Evolutionary conservation across 1,284 basidiomycete genomes (phyloP).

Genomic region (Trichosporon sp.): DNA sequence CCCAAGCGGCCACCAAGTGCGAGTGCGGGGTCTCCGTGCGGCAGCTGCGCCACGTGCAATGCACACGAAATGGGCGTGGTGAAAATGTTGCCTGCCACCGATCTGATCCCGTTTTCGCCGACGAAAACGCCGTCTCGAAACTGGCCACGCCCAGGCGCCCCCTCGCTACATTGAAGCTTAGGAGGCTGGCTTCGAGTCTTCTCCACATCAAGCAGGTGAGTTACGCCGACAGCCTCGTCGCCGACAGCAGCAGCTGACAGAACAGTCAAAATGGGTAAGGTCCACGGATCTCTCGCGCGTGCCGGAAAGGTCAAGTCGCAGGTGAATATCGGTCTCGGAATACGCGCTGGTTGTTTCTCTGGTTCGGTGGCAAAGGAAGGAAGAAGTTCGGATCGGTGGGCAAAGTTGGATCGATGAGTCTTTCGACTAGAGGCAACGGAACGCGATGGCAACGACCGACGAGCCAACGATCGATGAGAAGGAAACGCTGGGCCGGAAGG

Average conservation of each 20-base stretch:
- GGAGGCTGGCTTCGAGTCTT: neutral
- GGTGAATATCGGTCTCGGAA: slow-evolving; percentile 45
- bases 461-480: neutral
- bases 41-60: neutral
- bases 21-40: slow-evolving; percentile 8
- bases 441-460: neutral
- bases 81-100: slow-evolving; percentile 5
- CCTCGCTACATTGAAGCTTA: slow-evolving; percentile 4
- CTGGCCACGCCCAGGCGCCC: neutral
- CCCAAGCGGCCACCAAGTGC: neutral
- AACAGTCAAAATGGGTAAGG: slow-evolving; percentile 63
- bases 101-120: slow-evolving; percentile 7
- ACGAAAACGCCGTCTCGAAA: slow-evolving; percentile 17
- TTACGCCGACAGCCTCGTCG: neutral
- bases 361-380: slow-evolving; percentile 17
- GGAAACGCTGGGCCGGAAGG: neutral
- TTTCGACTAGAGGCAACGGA: neutral
- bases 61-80: neutral
- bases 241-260: slow-evolving; percentile 20
- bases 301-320: slow-evolving; percentile 99
- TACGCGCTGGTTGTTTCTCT: slow-evolving; percentile 8
- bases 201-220: slow-evolving; percentile 28
- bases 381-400: neutral
- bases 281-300: slow-evolving; percentile 99
- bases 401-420: neutral